Base-by-base conservation (phyloP, 2,329 filamentous ascomycete genomes). In the Phoma sp. region DNA sequence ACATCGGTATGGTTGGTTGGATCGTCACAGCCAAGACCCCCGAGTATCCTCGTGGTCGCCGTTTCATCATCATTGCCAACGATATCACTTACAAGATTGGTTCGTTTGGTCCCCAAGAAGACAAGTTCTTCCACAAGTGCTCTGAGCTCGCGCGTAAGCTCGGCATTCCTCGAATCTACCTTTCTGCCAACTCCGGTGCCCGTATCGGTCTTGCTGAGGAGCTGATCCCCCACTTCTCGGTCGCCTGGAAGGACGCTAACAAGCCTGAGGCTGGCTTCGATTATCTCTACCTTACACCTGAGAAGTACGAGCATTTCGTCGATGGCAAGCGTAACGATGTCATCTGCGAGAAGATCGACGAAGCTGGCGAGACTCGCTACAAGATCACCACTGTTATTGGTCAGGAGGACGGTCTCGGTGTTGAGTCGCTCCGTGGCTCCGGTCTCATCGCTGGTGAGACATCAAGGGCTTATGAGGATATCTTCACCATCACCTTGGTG, bases 51-150 rank as follows among this genome's bases (percentile, higher is more conserved):
- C 85, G 86, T 61, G 95, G 95, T 55, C 87, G 95, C 65, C 90
- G 90, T 72, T 97, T 98, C 79, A 87, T 99, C 73, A 91, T 99
- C 62, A 89, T 99, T 60, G 93, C 95, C 83, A 99, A 99, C 83
- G 95, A 99, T 73, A 99, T 99, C 76, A 99, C 95, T 14, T 98
- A 91, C 85, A 96, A 96, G 83, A 99, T 98, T 75, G 95, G 95
- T 71, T 96, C 91, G 2, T 99, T 99, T 75, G 95, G 95, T 47
- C 95, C 95, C 36, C 88, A 89, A 78, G 95, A 99, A 80, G 95
- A 99, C 78, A 89, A 90, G 68, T 99, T 96, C 86, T 99, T 99
- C 87, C 85, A 96, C 83, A 97, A 98, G 84, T 99, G 95, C 81
- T 98, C 95, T 8, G 93, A 99, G 78, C 83, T 97, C 63, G 95